A percentile compares a stretch with the other conserved stretches of the same genome.
Evolutionary conservation across 192 early-diverging fungal species (phyloP).

Genomic region (Backusella mclennaniae): DNA sequence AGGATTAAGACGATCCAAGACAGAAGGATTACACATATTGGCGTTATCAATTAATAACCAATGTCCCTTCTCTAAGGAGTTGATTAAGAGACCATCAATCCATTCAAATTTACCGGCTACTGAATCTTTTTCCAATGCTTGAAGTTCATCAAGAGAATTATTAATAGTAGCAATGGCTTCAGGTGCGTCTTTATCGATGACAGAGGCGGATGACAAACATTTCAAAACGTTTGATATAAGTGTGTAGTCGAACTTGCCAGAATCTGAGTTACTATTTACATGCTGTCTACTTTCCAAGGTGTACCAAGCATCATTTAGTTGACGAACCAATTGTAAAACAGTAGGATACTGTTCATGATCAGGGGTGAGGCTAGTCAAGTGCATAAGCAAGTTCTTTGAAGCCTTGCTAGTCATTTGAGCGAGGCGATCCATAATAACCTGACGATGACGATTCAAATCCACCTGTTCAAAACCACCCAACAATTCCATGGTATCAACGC

Average conservation of each 20-base stretch:
- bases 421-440: slow-evolving; percentile 29
- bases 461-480: slow-evolving; percentile 98
- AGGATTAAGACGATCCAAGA: slow-evolving; percentile 94
- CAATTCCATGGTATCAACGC: slow-evolving; percentile 92
- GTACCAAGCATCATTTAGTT: slow-evolving; percentile 39
- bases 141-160: slow-evolving; percentile 23
- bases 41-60: slow-evolving; percentile 97
- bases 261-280: slow-evolving; percentile 13
- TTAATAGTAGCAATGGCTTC: neutral
- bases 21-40: slow-evolving; percentile 91
- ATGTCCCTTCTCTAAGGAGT: slow-evolving; percentile 84
- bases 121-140: slow-evolving; percentile 44
- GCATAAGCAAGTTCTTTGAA: slow-evolving; percentile 19
- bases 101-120: slow-evolving; percentile 91
- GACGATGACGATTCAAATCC: slow-evolving; percentile 73
- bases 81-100: slow-evolving; percentile 93
- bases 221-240: slow-evolving; percentile 18
- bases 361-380: neutral
- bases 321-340: slow-evolving; percentile 23
- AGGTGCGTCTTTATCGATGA: slow-evolving; percentile 9
- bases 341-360: slow-evolving; percentile 2
- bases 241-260: slow-evolving; percentile 26
- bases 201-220: slow-evolving; percentile 8
- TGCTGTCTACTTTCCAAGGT: slow-evolving; percentile 34
- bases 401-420: slow-evolving; percentile 18